These are phyloP conservation scores for Aphanomyces euteiches DNA, from an alignment of 352 stramenopile species.

Conservation along the genomic window DNA sequence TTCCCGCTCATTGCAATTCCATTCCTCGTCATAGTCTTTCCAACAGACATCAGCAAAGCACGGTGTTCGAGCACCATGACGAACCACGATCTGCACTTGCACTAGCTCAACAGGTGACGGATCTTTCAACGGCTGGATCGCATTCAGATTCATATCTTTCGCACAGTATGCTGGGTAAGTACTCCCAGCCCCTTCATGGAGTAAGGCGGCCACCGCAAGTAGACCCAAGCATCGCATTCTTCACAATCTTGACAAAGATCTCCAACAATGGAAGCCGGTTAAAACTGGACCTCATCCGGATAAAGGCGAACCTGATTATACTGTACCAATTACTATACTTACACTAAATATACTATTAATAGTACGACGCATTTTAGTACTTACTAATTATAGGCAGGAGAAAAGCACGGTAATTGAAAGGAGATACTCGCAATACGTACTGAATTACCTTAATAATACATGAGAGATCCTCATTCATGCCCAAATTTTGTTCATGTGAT, in stretches of 20 bases:
- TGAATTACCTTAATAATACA: too few relatives aligned
- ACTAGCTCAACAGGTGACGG: background rate
- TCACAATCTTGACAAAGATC: too few relatives aligned
- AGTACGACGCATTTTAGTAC: too few relatives aligned
- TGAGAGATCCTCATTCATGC: too few relatives aligned
- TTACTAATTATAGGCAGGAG: too few relatives aligned
- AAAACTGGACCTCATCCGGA: background rate
- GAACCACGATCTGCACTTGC: conserved; percentile 29
- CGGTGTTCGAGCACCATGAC: conserved; percentile 22
- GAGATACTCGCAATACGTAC: too few relatives aligned
- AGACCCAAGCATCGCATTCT: too few relatives aligned
- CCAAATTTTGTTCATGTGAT: too few relatives aligned
- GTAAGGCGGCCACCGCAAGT: background rate
- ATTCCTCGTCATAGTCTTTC: conserved; percentile 26
- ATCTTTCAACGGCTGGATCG: conserved; percentile 21
- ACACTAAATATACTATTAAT: too few relatives aligned
- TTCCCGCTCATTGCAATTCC: conserved; percentile 26
- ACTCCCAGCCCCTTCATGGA: background rate
- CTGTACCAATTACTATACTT: too few relatives aligned
- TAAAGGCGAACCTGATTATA: background rate
- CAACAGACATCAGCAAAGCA: conserved; percentile 17
- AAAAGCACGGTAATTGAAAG: too few relatives aligned
- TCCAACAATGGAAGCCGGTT: background rate
- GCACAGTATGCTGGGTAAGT: conserved; percentile 21
- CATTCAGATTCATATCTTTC: conserved; percentile 27